phyloP scores from a whole-genome alignment of 257 asterid genomes.

The Asclepias syriaca region DNA sequence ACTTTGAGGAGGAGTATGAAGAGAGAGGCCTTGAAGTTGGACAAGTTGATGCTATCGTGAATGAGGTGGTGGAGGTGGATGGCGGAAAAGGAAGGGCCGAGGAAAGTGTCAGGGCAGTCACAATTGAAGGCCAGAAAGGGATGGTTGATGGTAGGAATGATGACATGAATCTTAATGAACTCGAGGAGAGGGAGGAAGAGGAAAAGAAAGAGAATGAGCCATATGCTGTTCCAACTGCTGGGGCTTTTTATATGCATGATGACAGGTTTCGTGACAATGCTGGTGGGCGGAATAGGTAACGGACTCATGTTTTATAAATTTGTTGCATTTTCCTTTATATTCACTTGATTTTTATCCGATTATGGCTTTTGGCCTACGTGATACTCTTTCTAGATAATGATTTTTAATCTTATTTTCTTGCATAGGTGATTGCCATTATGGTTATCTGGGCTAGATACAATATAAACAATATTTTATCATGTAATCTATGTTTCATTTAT shows the following conservation, averaged over 20 bases:
- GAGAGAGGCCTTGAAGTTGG: constrained; percentile 24
- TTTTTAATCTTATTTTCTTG: neutral
- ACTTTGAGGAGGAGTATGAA: constrained; percentile 29
- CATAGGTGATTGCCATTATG: neutral
- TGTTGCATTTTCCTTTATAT: neutral
- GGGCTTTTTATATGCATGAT: constrained; percentile 98
- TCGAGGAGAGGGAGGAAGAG: constrained; percentile 26
- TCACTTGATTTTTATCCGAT: neutral
- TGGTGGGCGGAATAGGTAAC: constrained; percentile 74
- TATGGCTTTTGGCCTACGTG: neutral
- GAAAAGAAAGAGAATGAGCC: constrained; percentile 82
- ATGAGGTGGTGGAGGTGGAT: constrained; percentile 31
- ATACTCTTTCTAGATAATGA: neutral
- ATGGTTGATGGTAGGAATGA: constrained; percentile 27
- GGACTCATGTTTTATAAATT: neutral
- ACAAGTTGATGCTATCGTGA: constrained; percentile 26
- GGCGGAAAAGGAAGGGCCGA: constrained; percentile 26
- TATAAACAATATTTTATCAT: neutral
- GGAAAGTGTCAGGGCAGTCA: constrained; percentile 22
- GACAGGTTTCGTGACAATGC: constrained; percentile 86
- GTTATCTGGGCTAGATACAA: neutral
- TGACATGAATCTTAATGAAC: constrained; percentile 35
- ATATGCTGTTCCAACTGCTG: constrained; percentile 94
- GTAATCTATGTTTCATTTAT: neutral
- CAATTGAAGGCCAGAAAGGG: constrained; percentile 26